Base-by-base conservation (phyloP, 2,329 filamentous ascomycete species). In the Colletotrichum liriopes region DNA sequence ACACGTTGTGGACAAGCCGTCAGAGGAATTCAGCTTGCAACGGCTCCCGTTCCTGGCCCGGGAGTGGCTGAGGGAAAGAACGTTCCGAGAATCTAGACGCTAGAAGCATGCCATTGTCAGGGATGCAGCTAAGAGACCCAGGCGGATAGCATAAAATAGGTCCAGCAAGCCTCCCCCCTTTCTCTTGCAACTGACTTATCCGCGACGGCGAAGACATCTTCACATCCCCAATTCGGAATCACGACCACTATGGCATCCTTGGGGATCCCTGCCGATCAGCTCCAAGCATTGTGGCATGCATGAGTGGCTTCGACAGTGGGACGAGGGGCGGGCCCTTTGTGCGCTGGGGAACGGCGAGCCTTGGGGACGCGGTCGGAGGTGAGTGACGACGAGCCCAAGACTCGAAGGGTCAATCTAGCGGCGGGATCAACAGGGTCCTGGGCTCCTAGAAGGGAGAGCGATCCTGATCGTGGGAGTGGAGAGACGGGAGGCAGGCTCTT, bases 241-340 rank as follows among this genome's bases (percentile, higher is more conserved):
- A 59, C 51, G 58, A n/a, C 65, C 58, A 39, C 56, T 18, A 49
- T 60, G 59, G 65, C 70, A 64, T 64, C 43, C 65, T 69, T 65
- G 65, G 69, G 65, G 52, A 72, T 52, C 65, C 70, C 65, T 72
- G 70, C 59, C 41, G 70, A 72, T 72, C 70, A 47, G 47, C 70
- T 54, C 39, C 67, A 71, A 62, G 71, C 67, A 73, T 73, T 32
- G 58, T 73, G 47, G 71, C 67, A 73, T 71, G 71, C 71, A 73
- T 73, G 67, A 71, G 67, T 67, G 61, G 55, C 67, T 35, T 70
- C 55, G 66, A 55, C 60, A 32, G 61, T 73, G 70, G 60, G 65
- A 72, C 65, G 58, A 68, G 69, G 49, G 47, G 43, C 39, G 41
- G 67, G 39, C 61, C 67, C 67, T 43, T 23, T 60, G 41, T 61